Conservation (phyloP, 306 rosid species). For the Arachis stenosperma region DNA sequence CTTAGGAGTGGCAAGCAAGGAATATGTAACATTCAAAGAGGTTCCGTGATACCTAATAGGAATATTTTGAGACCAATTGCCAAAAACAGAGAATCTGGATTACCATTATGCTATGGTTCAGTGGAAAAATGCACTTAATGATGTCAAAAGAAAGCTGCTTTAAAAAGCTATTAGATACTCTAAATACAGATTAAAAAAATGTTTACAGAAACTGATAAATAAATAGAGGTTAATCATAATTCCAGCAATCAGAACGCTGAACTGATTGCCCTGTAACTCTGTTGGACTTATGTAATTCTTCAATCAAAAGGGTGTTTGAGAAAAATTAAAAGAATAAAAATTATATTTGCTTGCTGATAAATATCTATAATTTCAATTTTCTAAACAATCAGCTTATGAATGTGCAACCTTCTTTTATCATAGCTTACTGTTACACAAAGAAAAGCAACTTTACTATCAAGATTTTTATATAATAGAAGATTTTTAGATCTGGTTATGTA, state of each 20-base stretch:
- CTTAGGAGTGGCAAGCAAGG: conserved; percentile 29
- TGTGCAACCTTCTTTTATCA: conserved; percentile 7
- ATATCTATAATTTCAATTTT: neutral
- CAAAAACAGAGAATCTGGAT: conserved; percentile 16
- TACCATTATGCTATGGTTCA: neutral
- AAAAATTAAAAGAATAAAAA: neutral
- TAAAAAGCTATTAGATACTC: conserved; percentile 4
- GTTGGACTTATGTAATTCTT: neutral
- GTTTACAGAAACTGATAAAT: neutral
- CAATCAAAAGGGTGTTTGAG: neutral
- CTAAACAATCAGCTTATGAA: conserved; percentile 15
- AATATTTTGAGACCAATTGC: neutral
- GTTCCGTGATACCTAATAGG: conserved; percentile 22
- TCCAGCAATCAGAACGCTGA: neutral
- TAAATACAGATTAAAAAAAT: neutral
- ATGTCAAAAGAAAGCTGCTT: neutral
- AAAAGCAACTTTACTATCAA: conserved; percentile 2
- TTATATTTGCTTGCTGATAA: neutral
- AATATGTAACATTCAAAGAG: conserved; percentile 18
- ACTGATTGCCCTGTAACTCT: neutral
- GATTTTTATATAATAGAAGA: neutral
- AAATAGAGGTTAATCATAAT: neutral
- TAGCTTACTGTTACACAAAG: neutral
- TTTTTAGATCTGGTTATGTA: neutral
- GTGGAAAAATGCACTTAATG: neutral